Percentiles rank a stretch among this genome's conserved stretches.
These are phyloP conservation scores for Xylariaceae sp. DNA, from an alignment of 2,329 filamentous ascomycete genomes.

Conservation along the genomic window DNA sequence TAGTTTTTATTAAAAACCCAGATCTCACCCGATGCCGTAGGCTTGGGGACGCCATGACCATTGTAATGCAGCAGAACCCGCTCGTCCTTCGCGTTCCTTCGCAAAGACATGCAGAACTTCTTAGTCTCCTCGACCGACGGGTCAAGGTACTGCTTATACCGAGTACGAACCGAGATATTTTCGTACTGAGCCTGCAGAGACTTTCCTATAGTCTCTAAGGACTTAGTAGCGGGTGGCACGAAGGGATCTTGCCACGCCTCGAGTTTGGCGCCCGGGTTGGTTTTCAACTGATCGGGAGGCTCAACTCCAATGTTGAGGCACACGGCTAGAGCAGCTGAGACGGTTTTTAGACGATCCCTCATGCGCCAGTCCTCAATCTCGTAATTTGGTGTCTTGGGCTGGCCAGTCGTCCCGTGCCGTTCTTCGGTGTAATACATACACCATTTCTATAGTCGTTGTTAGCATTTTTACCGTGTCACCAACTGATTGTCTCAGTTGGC, in stretches of 20 bases:
- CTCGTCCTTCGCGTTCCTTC: constrained; percentile 92
- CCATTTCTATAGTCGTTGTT: constrained; percentile 64
- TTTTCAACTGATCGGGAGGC: constrained; percentile 94
- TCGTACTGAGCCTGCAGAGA: constrained; percentile 95
- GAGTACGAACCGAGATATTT: constrained; percentile 86
- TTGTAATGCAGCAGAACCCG: constrained; percentile 98
- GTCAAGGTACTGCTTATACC: constrained; percentile 95
- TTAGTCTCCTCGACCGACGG: constrained; percentile 96
- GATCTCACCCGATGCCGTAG: constrained; percentile 91
- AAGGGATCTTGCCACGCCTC: constrained; percentile 97
- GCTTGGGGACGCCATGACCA: constrained; percentile 92
- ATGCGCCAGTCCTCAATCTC: constrained; percentile 92
- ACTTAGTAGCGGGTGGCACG: constrained; percentile 71
- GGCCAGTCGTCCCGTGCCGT: constrained; percentile 88
- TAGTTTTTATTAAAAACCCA: constrained; percentile 99
- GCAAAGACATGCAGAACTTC: constrained; percentile 86
- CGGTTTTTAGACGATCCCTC: constrained; percentile 92
- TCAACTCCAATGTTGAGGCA: constrained; percentile 98
- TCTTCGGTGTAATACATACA: constrained; percentile 99
- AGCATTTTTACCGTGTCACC: constrained; percentile 4
- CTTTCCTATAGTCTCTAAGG: constrained; percentile 91
- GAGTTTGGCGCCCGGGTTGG: constrained; percentile 83
- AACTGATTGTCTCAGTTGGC: background rate
- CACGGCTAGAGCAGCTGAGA: constrained; percentile 87
- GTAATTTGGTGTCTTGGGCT: constrained; percentile 63